Percentiles rank a stretch among this genome's conserved stretches.
These are phyloP conservation scores for Mitragyna speciosa DNA, from an alignment of 257 asterid genomes.

Conservation along the genomic window DNA sequence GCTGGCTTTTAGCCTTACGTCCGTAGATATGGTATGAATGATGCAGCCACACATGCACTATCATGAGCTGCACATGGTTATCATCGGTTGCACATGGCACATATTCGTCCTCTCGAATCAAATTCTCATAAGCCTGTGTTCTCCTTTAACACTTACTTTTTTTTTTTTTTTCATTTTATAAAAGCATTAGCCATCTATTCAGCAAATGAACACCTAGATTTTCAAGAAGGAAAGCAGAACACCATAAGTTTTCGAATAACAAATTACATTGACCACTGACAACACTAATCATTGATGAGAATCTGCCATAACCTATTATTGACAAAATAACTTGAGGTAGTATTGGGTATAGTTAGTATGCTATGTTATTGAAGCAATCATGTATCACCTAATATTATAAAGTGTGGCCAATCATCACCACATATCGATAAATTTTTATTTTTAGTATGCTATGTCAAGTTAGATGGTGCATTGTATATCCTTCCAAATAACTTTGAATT, in stretches of 20 bases:
- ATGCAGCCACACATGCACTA: slow-evolving; percentile 10
- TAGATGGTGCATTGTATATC: too few relatives aligned
- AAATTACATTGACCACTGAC: neutral
- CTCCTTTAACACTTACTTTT: too few relatives aligned
- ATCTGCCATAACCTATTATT: neutral
- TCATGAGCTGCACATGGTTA: slow-evolving; percentile 20
- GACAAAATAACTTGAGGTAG: neutral
- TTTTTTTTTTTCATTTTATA: neutral
- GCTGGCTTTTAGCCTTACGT: too few relatives aligned
- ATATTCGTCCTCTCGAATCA: neutral
- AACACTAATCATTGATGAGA: slow-evolving; percentile 1
- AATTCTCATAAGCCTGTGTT: too few relatives aligned
- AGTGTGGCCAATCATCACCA: too few relatives aligned
- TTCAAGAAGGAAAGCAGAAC: neutral
- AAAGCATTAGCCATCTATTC: too few relatives aligned
- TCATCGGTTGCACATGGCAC: slow-evolving; percentile 23
- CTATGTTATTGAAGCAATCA: too few relatives aligned
- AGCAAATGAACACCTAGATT: neutral
- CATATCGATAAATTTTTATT: too few relatives aligned
- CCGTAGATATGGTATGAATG: neutral
- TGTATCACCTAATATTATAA: too few relatives aligned
- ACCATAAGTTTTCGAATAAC: too few relatives aligned
- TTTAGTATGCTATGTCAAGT: too few relatives aligned
- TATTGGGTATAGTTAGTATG: too few relatives aligned
- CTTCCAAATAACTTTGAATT: neutral